Evolutionary conservation across 768 basidiomycete genomes (phyloP), one percentile per base, ranked within the genome.

Genomic region (Steccherinum ochraceum): DNA sequence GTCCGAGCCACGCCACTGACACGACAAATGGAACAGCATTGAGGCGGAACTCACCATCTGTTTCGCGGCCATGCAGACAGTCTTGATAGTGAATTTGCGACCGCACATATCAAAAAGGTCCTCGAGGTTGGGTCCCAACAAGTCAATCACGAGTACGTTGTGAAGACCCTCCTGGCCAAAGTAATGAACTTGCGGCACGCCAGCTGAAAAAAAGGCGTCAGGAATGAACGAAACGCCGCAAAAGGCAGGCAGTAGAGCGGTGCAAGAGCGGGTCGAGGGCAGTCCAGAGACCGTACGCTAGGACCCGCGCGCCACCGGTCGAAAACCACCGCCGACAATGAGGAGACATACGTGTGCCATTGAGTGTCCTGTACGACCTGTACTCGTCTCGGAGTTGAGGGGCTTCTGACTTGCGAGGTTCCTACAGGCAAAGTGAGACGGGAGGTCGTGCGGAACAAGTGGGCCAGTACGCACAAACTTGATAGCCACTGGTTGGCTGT

Each of bases 51-150:
- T 67, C 56, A 94, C 95, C 95, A 98, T 99, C 69, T 99, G 96
- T 69, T 89, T 97, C 16, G 96, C 96, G 47, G 91, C 89, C 95
- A 99, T 93, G 65, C 93, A 96, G 23, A 97, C 95, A 0, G 95
- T 98, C 80, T 99, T 99, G 68, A 95, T 84, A 48, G 82, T 82
- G 72, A 98, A 99, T 71, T 97, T 97, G 58, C 95, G 86, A n/a
- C 86, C 83, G 66, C 94, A 98, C 92, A 96, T 93, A 70, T 98
- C 95, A 64, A 99, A 98, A 26, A 99, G 77, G 65, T 99, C 95
- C 70, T 99, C 95, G 41, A 99, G 73, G 61, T 93, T 95, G 19
- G 95, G 95, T n/a, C 95, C 96, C 12, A 99, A 77, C 24, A 99
- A 77, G 71, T 99, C 95, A 54, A 94, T 89, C 66, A 89, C 89